phyloP scores from a whole-genome alignment of 805 yeast genomes.

The Nakazawaea anatomiae region DNA sequence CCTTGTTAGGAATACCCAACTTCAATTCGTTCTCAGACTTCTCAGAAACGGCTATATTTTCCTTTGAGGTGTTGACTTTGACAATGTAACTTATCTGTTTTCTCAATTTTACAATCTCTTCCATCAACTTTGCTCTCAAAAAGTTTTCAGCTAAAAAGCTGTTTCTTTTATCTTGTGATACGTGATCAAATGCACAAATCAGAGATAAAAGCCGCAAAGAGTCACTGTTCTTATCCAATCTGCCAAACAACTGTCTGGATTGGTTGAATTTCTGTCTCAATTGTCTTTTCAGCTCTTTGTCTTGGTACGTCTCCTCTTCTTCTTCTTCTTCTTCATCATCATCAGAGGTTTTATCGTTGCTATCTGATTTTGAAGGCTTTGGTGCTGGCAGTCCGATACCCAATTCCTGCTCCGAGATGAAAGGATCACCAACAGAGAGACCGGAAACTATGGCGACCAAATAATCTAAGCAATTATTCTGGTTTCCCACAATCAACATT shows the following conservation, averaged over 20 bases:
- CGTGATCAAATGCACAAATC: conserved; percentile 82
- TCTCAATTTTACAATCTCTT: conserved; percentile 77
- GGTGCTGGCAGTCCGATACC: conserved; percentile 37
- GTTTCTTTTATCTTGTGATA: conserved; percentile 39
- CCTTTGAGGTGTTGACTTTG: conserved; percentile 54
- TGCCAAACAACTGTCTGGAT: conserved; percentile 55
- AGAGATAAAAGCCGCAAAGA: conserved; percentile 71
- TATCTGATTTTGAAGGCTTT: conserved; percentile 13
- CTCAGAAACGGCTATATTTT: conserved; percentile 46
- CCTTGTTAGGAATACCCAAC: conserved; percentile 59
- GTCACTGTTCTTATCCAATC: conserved; percentile 71
- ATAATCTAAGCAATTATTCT: conserved; percentile 77
- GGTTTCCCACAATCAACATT: conserved; percentile 83
- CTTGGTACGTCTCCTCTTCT: conserved; percentile 27
- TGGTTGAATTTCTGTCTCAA: conserved; percentile 48
- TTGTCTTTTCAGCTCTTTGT: conserved; percentile 32
- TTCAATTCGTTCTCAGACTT: conserved; percentile 32
- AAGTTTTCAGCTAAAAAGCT: conserved; percentile 56
- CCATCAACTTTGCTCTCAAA: conserved; percentile 74
- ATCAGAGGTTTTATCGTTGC: conserved; percentile 23
- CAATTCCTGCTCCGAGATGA: conserved; percentile 66
- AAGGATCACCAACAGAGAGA: conserved; percentile 90
- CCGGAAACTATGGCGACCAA: conserved; percentile 91
- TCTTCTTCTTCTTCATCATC: conserved; percentile 35
- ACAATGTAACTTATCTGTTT: conserved; percentile 76